Percentiles rank a stretch among this genome's conserved stretches.
phyloP scores from a whole-genome alignment of 2,329 filamentous ascomycete genomes.

The Juglanconis sp. region DNA sequence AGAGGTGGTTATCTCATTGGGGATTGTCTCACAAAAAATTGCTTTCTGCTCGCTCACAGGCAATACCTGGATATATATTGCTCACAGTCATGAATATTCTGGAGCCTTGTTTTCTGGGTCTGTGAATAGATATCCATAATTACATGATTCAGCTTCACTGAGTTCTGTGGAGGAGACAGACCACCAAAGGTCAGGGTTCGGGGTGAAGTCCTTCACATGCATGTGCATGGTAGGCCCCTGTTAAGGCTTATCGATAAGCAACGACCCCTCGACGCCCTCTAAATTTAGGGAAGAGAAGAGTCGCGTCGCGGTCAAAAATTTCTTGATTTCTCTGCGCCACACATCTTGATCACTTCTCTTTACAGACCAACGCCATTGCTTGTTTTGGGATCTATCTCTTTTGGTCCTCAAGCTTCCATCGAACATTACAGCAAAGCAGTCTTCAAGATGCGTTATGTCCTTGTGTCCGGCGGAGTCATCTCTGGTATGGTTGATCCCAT shows the following conservation, averaged over 20 bases:
- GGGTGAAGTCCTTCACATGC: not conserved
- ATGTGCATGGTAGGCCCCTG: not conserved
- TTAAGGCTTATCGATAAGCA: slow-evolving; percentile 17
- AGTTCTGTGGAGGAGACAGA: too few relatives aligned
- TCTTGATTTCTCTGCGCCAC: slow-evolving; percentile 9
- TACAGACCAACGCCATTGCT: not conserved
- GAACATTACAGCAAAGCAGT: not conserved
- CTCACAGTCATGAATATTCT: not conserved
- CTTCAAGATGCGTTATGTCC: slow-evolving; percentile 20
- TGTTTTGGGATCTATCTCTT: not conserved
- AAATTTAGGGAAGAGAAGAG: not conserved
- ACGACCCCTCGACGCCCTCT: slow-evolving; percentile 13
- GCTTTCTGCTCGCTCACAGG: too few relatives aligned
- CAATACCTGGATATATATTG: too few relatives aligned
- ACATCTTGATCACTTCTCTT: slow-evolving; percentile 7
- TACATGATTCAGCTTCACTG: too few relatives aligned
- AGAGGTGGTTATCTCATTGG: too few relatives aligned
- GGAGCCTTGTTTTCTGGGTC: not conserved
- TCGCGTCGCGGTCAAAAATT: slow-evolving; percentile 16
- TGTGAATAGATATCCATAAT: not conserved
- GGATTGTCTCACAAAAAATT: too few relatives aligned
- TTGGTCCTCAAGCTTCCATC: not conserved
- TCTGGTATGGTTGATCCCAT: slow-evolving; percentile 13
- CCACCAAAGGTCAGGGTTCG: not conserved
- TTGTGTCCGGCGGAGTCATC: slow-evolving; percentile 20